Conservation (phyloP, 257 asterid genomes). For the Solanum chaucha region DNA sequence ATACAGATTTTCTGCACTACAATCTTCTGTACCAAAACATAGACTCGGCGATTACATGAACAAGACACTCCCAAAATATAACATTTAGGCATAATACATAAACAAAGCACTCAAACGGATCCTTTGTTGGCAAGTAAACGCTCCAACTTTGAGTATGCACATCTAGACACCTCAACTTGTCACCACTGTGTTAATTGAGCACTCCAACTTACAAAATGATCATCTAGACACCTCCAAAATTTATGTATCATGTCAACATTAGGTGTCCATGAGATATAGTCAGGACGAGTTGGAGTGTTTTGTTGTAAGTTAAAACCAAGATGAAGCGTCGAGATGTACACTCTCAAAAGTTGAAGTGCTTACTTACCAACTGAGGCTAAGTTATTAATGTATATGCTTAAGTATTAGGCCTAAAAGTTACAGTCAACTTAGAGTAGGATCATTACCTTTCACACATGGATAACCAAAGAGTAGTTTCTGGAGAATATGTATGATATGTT, state of each 20-base stretch:
- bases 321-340: background rate
- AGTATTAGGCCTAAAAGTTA: background rate
- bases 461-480: background rate
- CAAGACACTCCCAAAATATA: background rate
- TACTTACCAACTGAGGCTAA: background rate
- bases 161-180: background rate
- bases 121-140: background rate
- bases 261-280: background rate
- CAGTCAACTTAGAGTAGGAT: background rate
- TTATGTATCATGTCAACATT: background rate
- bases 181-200: background rate
- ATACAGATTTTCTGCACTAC: background rate
- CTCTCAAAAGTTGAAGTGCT: background rate
- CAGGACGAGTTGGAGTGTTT: background rate
- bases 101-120: background rate
- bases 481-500: background rate
- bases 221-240: too few relatives aligned
- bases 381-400: background rate
- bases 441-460: background rate
- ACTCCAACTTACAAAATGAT: background rate
- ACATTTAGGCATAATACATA: background rate
- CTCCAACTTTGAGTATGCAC: background rate
- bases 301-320: background rate
- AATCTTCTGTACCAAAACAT: background rate
- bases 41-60: background rate